These are phyloP conservation scores for Fonsecaea monophora DNA, from an alignment of 2,329 filamentous ascomycete genomes.

Conservation along the genomic window DNA sequence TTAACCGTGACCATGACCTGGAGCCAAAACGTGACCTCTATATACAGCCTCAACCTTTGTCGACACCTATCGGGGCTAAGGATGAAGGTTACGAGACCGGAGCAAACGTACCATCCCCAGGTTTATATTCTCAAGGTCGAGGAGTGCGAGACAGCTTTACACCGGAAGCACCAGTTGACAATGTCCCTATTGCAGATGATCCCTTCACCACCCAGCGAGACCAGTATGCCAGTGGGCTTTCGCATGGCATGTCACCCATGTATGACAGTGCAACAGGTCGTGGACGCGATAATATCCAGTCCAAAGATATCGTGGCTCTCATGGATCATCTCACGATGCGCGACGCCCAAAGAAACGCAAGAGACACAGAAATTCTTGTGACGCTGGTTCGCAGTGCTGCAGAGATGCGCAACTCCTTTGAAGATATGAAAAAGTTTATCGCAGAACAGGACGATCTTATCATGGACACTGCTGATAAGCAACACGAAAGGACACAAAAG, in stretches of 20 bases:
- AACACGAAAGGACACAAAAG: slow-evolving; percentile 84
- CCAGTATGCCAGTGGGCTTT: slow-evolving; percentile 80
- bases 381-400: slow-evolving; percentile 91
- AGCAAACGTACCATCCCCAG: slow-evolving; percentile 47
- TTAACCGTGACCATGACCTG: slow-evolving; percentile 49
- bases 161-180: slow-evolving; percentile 19
- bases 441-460: slow-evolving; percentile 88
- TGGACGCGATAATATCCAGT: slow-evolving; percentile 90
- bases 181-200: slow-evolving; percentile 57
- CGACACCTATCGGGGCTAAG: slow-evolving; percentile 66
- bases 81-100: slow-evolving; percentile 94
- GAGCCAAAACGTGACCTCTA: slow-evolving; percentile 46
- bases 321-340: slow-evolving; percentile 99
- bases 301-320: slow-evolving; percentile 92
- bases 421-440: slow-evolving; percentile 92
- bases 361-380: slow-evolving; percentile 94
- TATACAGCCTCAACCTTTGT: slow-evolving; percentile 50
- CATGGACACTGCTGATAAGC: slow-evolving; percentile 83
- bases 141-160: slow-evolving; percentile 28
- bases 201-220: slow-evolving; percentile 69
- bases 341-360: slow-evolving; percentile 92
- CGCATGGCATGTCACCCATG: slow-evolving; percentile 90
- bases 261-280: slow-evolving; percentile 89
- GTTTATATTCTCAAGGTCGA: slow-evolving; percentile 28
- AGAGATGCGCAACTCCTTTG: slow-evolving; percentile 96